Conservation (phyloP, 2,329 filamentous ascomycete species). For the Neofusicoccum laricinum region DNA sequence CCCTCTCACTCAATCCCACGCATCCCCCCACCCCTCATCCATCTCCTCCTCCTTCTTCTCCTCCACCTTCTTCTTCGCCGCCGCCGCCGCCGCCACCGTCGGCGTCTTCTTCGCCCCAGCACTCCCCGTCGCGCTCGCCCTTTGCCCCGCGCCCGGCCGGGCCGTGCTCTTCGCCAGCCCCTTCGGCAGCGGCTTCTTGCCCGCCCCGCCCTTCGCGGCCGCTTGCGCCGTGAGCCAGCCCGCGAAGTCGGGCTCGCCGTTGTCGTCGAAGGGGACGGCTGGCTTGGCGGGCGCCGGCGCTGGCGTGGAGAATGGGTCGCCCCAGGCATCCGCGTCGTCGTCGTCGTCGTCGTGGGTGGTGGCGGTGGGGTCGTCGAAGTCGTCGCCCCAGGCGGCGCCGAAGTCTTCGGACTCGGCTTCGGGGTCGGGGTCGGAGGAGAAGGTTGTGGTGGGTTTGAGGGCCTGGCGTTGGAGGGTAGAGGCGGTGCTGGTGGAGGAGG, state of each 20-base stretch:
- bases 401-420: constrained; percentile 51
- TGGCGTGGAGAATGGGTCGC: constrained; percentile 46
- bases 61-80: constrained; percentile 19
- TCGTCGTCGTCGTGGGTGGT: constrained; percentile 65
- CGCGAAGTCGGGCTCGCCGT: constrained; percentile 89
- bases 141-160: constrained; percentile 31
- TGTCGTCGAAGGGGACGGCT: constrained; percentile 67
- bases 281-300: constrained; percentile 28
- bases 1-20: constrained; percentile 9
- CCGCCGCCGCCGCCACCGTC: constrained; percentile 20
- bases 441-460: constrained; percentile 25
- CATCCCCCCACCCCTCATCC: constrained; percentile 18
- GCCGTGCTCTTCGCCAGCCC: constrained; percentile 65
- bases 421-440: constrained; percentile 28
- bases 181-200: constrained; percentile 73
- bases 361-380: constrained; percentile 55
- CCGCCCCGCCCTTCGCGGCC: constrained; percentile 60
- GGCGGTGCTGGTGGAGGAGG: constrained; percentile 44
- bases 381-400: constrained; percentile 64
- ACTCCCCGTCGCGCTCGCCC: constrained; percentile 28
- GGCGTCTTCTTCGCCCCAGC: constrained; percentile 30
- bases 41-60: constrained; percentile 22
- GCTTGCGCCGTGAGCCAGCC: constrained; percentile 90
- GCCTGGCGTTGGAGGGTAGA: constrained; percentile 51
- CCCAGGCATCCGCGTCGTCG: constrained; percentile 51